Base-by-base conservation (phyloP, 108 stramenopile genomes). In the Cyclotella baltica region DNA sequence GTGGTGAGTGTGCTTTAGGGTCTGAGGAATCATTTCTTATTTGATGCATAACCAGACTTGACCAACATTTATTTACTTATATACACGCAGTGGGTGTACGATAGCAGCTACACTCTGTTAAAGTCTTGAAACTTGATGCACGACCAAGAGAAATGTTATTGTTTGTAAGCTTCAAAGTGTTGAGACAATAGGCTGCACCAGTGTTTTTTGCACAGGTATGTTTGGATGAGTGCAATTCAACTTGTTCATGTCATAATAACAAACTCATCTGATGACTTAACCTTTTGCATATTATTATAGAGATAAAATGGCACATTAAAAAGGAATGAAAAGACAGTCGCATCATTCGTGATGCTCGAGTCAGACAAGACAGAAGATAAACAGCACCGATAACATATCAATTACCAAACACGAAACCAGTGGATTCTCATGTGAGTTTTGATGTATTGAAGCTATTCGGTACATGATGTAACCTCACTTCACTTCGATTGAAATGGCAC, bases 301-400 rank as follows among this genome's bases (percentile, higher is more conserved):
- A 98, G 98, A 88, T 98, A 99, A 80, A 99, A 98, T 8, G 99
- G 99, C 36, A 99, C 99, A 16, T 80, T 99, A 3, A 99, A 98
- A 1, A 95, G 96, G 48, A 98, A 98, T 86, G 91, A 96, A 81
- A 98, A 98, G 99, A 98, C 99, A n/a, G 98, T 89, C 19, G 93
- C 88, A n/a, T 88, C 82, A 22, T 48, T 92, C 72, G 84, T 89
- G 22, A 34, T 88, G 46, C 52, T 95, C 47, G 91, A 92, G 72
- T 61, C 80, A 0, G 76, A 72, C 46, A 51, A n/a, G n/a, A n/a
- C n/a, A n/a, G n/a, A n/a, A n/a, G n/a, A n/a, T n/a, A n/a, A n/a
- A n/a, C n/a, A n/a, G 67, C 15, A 50, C 18, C 15, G 52, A 53
- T 11, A 48, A 51, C 29, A 52, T 78, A 9, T 37, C 23, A 13